phyloP scores from a whole-genome alignment of 257 asterid genomes.

The Capsicum pubescens region DNA sequence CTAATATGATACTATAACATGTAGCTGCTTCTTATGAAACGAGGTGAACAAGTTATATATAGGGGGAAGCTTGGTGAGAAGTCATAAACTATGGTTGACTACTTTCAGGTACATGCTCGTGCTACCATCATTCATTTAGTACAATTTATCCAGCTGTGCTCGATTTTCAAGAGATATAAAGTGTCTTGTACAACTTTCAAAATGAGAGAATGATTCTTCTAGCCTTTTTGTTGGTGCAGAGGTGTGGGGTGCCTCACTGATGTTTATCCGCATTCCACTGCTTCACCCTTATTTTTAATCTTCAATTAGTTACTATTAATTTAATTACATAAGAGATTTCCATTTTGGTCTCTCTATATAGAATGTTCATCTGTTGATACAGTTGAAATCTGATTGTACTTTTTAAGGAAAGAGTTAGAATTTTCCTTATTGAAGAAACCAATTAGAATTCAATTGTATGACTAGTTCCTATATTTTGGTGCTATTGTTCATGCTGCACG shows the following conservation, averaged over 20 bases:
- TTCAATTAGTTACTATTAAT: neutral
- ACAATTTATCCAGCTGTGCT: constrained; percentile 13
- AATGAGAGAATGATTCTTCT: constrained; percentile 6
- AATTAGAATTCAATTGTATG: constrained; percentile 6
- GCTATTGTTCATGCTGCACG: constrained; percentile 24
- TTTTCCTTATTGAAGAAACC: neutral
- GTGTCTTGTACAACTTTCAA: neutral
- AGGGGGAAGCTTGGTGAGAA: constrained; percentile 90
- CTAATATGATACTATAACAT: constrained; percentile 29
- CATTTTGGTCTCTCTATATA: constrained; percentile 18
- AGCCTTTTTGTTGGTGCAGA: constrained; percentile 15
- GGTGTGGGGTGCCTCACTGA: neutral
- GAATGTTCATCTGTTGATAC: neutral
- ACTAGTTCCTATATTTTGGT: constrained; percentile 13
- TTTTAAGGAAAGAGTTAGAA: neutral
- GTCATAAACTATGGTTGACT: constrained; percentile 70
- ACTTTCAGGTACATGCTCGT: constrained; percentile 66
- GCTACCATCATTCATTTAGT: constrained; percentile 20
- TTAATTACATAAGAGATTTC: neutral
- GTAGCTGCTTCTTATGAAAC: constrained; percentile 89
- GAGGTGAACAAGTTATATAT: constrained; percentile 90
- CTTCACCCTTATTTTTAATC: neutral
- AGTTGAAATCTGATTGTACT: constrained; percentile 9
- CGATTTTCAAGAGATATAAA: constrained; percentile 15
- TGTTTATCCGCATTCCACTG: constrained; percentile 8